Evolutionary conservation across 2,329 filamentous ascomycete species (phyloP), one percentile per base, ranked within the genome.

Genomic region (Colletotrichum sp.): DNA sequence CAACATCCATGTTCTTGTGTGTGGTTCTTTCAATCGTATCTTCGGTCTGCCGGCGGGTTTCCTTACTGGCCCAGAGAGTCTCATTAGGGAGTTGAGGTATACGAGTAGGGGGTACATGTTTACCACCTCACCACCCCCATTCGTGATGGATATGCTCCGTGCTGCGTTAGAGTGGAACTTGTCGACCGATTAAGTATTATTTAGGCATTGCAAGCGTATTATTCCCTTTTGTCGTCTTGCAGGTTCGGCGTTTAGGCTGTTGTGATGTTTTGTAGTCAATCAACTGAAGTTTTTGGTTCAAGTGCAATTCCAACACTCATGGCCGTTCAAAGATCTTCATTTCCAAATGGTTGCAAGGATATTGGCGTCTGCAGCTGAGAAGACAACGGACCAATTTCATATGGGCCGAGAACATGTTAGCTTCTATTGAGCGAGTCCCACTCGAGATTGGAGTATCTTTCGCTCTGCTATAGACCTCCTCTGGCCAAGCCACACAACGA

Each of bases 71-170:
- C 25, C 73, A 6, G 70, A 69, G 16, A 66, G 64, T 12, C 30
- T 77, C 12, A 48, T 78, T 13, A 60, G 61, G 13, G 77, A 78
- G 60, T 65, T 77, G 12, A 60, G 77, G 34, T 76, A 74, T 9
- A 76, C 76, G 6, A 76, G 76, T 13, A 61, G 76, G 3, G 76
- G 65, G 2, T 75, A 74, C 56, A 66, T 74, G 70, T 74, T 77
- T 61, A 74, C 67, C 5, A 71, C 76, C 3, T 71, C 76, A 9
- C 66, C 67, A 22, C 73, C 73, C 16, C 73, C 76, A 0, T 76
- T 77, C 36, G 39, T 76, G 5, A 68, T 76, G 67, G 70, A 72
- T 12, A 76, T 78, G 73, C 34, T 77, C 3, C 66, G 70, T 10
- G 48, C 66, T 15, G 66, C 60, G 13, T 52, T 76, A 6, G 60